Conservation (phyloP, 331 rosid genomes). For the Malus hybrid region DNA sequence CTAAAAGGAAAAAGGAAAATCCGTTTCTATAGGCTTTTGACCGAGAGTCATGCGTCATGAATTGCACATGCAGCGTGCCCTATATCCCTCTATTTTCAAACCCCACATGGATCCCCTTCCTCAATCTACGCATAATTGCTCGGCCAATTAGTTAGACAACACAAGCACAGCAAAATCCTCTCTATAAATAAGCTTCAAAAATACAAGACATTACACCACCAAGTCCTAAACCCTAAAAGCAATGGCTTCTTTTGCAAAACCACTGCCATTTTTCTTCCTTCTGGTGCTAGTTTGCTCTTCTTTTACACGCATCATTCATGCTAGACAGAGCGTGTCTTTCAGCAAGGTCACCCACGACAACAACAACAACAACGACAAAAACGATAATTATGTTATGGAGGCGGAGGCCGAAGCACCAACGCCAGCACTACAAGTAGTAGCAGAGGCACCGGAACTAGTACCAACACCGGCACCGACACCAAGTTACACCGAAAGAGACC, state of each 20-base stretch:
- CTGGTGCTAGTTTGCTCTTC: slow-evolving; percentile 12
- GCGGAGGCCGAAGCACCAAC: neutral
- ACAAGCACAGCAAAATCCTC: neutral
- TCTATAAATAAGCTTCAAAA: too few species aligned
- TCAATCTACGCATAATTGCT: slow-evolving; percentile 54
- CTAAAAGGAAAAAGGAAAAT: too few species aligned
- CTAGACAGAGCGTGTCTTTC: slow-evolving; percentile 43
- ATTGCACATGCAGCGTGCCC: slow-evolving; percentile 52
- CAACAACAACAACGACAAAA: neutral
- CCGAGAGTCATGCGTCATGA: neutral
- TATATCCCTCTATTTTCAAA: slow-evolving; percentile 15
- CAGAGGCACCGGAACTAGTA: neutral
- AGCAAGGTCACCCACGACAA: slow-evolving; percentile 36
- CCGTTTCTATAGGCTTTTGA: too few species aligned
- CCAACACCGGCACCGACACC: slow-evolving; percentile 18
- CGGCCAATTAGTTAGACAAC: slow-evolving; percentile 1
- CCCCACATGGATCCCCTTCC: slow-evolving; percentile 42
- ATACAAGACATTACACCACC: neutral
- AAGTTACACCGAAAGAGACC: slow-evolving; percentile 20
- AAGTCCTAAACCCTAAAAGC: neutral
- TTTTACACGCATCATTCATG: slow-evolving; percentile 31
- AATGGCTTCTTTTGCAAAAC: slow-evolving; percentile 43
- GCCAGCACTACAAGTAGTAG: slow-evolving; percentile 16
- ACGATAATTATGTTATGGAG: neutral
- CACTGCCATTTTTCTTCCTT: slow-evolving; percentile 33